Conservation (phyloP, 2,329 filamentous ascomycete genomes). For the Zasmidium angulare region DNA sequence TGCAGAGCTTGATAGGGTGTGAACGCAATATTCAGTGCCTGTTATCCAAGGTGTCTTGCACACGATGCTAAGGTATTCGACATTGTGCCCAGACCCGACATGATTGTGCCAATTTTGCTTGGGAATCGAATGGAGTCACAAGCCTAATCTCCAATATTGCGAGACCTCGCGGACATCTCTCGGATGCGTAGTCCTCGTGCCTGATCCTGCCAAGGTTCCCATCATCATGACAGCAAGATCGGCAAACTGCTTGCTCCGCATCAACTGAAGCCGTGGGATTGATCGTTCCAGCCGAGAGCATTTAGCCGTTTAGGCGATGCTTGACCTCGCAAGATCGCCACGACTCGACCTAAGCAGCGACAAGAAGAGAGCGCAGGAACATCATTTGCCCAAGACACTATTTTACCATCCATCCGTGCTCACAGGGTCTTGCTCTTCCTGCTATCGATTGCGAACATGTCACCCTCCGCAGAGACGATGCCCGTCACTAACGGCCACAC, state of each 20-base stretch:
- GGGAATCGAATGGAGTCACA: not conserved
- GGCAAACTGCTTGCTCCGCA: not conserved
- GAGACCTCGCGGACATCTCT: not conserved
- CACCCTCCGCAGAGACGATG: too few species aligned
- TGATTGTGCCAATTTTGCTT: not conserved
- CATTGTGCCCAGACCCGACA: not conserved
- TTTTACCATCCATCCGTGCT: too few species aligned
- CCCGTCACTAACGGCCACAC: too few species aligned
- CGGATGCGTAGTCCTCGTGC: not conserved
- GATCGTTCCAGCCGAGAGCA: not conserved
- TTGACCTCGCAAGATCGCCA: too few species aligned
- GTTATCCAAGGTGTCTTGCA: not conserved
- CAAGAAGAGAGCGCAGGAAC: too few species aligned
- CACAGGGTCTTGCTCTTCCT: too few species aligned
- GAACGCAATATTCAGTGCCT: not conserved
- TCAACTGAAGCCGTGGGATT: not conserved
- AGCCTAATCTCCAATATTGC: not conserved
- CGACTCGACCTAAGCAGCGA: too few species aligned
- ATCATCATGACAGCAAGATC: not conserved
- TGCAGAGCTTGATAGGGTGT: slow-evolving; percentile 13
- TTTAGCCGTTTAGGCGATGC: not conserved
- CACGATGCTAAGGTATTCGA: not conserved
- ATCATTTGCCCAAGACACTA: too few species aligned
- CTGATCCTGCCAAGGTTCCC: not conserved
- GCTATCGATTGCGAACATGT: too few species aligned